A percentile compares a stretch with the other conserved stretches of the same genome.
Evolutionary conservation across 2,329 filamentous ascomycete species (phyloP).

Genomic region (Sclerotinia trifoliorum): DNA sequence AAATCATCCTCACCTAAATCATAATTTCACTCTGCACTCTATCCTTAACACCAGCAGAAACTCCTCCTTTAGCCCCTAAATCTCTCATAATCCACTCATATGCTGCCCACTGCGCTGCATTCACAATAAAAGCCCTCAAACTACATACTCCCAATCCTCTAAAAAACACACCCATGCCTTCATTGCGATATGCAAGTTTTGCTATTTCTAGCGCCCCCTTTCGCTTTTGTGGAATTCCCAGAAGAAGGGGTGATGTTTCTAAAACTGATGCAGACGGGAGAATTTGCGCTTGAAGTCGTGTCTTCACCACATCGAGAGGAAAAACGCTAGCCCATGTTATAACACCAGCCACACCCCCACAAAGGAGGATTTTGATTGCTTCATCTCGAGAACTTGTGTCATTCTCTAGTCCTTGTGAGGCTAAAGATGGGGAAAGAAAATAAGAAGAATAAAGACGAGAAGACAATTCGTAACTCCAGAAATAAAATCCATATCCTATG

Average conservation of each 20-base stretch:
- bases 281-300: slow-evolving; percentile 77
- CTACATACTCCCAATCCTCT: slow-evolving; percentile 78
- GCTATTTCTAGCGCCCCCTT: slow-evolving; percentile 63
- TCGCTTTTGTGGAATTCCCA: slow-evolving; percentile 33
- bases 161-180: slow-evolving; percentile 65
- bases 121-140: slow-evolving; percentile 83
- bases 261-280: slow-evolving; percentile 19
- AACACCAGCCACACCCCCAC: slow-evolving; percentile 83
- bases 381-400: slow-evolving; percentile 40
- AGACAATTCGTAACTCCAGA: slow-evolving; percentile 84
- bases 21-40: slow-evolving; percentile 11
- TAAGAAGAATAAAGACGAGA: slow-evolving; percentile 47
- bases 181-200: slow-evolving; percentile 61
- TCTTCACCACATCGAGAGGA: slow-evolving; percentile 90
- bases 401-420: slow-evolving; percentile 44
- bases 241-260: slow-evolving; percentile 41
- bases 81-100: slow-evolving; percentile 84
- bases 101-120: slow-evolving; percentile 87
- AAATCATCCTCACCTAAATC: not conserved
- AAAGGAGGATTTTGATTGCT: slow-evolving; percentile 68
- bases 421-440: not conserved
- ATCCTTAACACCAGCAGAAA: not conserved
- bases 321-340: slow-evolving; percentile 90
- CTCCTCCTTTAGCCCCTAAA: slow-evolving; percentile 39
- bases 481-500: slow-evolving; percentile 96